Evolutionary conservation across 2,329 filamentous ascomycete species (phyloP), one percentile per base, ranked within the genome.

Genomic region (Xylaria sp.): DNA sequence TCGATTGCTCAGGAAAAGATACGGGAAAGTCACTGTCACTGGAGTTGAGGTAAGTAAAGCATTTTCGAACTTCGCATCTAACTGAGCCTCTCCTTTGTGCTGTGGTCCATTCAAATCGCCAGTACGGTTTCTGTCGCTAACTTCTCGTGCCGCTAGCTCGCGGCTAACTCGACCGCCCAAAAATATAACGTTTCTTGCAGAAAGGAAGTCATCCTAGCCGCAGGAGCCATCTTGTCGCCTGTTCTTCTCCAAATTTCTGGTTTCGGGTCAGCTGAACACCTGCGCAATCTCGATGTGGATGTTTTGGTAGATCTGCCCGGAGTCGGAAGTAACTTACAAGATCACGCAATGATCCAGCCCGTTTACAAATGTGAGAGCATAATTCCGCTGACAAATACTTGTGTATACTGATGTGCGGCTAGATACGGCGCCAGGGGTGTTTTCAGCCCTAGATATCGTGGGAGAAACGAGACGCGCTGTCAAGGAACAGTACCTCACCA

Each of bases 31-130:
- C 69, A 77, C 20, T 2, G 61, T 75, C n/a, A 73, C 76, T 25
- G 82, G 81, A 12, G 80, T 84, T 18, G 79, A 83, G 77, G 82
- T 82, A 67, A 78, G 52, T 48, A 44, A 23, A 28, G 28, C 28
- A 28, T 4, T 28, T 39, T 64, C 0, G 4, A 46, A 34, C 10
- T 56, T 20, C 23, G 18, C 9, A 7, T 52, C 37, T 20, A 6
- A 15, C 8, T 41, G 10, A 39, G 46, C n/a, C 9, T 37, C 15
- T 18, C 39, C 5, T 46, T 34, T 3, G 20, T 60, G 25, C 7
- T 4, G 5, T 18, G 10, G 6, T 5, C 2, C 8, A 12, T 37
- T 23, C 1, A n/a, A 3, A 10, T 25, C 15, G 0, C 5, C 10
- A 1, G 13, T 48, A 15, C 7, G 20, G 3, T 44, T 59, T 39